Conservation (phyloP, 192 early-diverging fungal genomes). For the Pecoramyces ruminantium region DNA sequence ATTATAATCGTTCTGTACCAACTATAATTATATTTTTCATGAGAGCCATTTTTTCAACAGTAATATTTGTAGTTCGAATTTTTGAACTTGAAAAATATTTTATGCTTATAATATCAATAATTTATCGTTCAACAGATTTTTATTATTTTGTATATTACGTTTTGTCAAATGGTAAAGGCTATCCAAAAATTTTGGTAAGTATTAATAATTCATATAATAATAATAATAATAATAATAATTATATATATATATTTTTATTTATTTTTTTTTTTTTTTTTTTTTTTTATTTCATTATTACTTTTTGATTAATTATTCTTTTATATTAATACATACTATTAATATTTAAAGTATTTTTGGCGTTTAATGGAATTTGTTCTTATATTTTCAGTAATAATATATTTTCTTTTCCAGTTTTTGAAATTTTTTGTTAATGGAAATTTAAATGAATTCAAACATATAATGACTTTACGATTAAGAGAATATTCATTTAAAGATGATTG, state of each 20-base stretch:
- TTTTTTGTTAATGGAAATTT: neutral
- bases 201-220: too few relatives aligned
- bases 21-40: neutral
- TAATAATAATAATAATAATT: too few relatives aligned
- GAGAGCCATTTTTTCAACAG: neutral
- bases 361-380: neutral
- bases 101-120: neutral
- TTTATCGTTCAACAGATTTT: neutral
- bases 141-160: neutral
- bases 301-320: too few relatives aligned
- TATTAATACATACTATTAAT: too few relatives aligned
- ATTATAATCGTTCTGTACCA: neutral
- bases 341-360: neutral
- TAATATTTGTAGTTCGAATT: neutral
- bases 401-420: neutral
- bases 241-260: too few relatives aligned
- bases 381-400: neutral
- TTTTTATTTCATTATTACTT: too few relatives aligned
- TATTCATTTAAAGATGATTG: neutral
- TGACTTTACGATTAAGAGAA: neutral
- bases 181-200: neutral
- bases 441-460: neutral
- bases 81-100: neutral
- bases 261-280: too few relatives aligned
- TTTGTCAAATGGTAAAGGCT: neutral